These are phyloP conservation scores for Neurospora sp. DNA, from an alignment of 495 filamentous ascomycete species.

Conservation along the genomic window DNA sequence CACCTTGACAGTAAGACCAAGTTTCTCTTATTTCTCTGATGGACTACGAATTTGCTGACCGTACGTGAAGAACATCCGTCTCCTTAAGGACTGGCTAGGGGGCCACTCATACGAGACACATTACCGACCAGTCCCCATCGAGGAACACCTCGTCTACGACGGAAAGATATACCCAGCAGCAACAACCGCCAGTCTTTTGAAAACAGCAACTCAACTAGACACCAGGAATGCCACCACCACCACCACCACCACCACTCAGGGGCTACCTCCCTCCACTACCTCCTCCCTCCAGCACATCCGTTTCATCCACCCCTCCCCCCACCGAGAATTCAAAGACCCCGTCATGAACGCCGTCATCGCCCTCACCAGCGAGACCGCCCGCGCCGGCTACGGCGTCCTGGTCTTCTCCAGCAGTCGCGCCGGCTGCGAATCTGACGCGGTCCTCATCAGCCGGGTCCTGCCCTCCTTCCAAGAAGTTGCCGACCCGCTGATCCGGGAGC, in stretches of 20 bases:
- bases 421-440: slow-evolving; percentile 54
- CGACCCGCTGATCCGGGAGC: slow-evolving; percentile 40
- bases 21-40: too few relatives aligned
- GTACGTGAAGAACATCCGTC: slow-evolving; percentile 48
- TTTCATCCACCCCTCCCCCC: slow-evolving; percentile 41
- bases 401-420: slow-evolving; percentile 67
- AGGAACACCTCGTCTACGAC: slow-evolving; percentile 70
- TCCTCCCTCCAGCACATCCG: slow-evolving; percentile 26
- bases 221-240: slow-evolving; percentile 22
- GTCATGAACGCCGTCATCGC: slow-evolving; percentile 61
- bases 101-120: slow-evolving; percentile 63
- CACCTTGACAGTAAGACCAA: slow-evolving; percentile 51
- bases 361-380: slow-evolving; percentile 55
- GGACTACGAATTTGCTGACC: too few relatives aligned
- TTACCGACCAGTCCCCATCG: slow-evolving; percentile 64
- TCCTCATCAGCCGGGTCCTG: slow-evolving; percentile 53
- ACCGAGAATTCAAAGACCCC: slow-evolving; percentile 52
- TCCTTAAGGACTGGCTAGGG: slow-evolving; percentile 61
- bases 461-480: slow-evolving; percentile 29
- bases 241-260: slow-evolving; percentile 8
- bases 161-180: slow-evolving; percentile 56
- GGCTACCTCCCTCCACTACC: slow-evolving; percentile 13
- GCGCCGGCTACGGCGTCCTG: slow-evolving; percentile 58
- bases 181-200: slow-evolving; percentile 51
- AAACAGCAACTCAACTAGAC: slow-evolving; percentile 46